Percentiles rank a stretch among this genome's conserved stretches.
These are phyloP conservation scores for Thuja plicata DNA, from an alignment of 83 land plant species.

Conservation along the genomic window DNA sequence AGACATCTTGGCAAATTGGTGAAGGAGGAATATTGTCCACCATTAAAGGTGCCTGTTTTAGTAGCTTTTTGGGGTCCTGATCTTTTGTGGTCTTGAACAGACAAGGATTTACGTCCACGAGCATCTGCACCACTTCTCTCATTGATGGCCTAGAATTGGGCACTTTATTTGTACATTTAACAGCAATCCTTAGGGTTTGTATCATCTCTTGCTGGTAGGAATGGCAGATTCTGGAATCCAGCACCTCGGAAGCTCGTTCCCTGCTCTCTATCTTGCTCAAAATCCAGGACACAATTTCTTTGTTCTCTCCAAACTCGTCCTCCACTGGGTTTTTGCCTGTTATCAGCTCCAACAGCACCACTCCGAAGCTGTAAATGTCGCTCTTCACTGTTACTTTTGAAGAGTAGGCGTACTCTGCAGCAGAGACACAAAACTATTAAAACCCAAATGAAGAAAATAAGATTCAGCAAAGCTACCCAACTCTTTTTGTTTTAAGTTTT, in stretches of 20 bases:
- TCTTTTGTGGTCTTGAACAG: background rate
- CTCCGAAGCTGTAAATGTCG: conserved; percentile 72
- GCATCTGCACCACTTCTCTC: conserved; percentile 57
- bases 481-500: too few relatives aligned
- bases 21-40: background rate
- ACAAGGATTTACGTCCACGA: conserved; percentile 50
- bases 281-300: conserved; percentile 55
- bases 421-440: background rate
- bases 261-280: conserved; percentile 18
- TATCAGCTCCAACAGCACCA: conserved; percentile 60
- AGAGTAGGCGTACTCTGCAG: conserved; percentile 54
- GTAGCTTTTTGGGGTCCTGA: background rate
- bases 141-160: conserved; percentile 46
- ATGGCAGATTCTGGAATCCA: conserved; percentile 36
- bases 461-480: background rate
- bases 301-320: conserved; percentile 51
- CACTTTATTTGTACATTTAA: conserved; percentile 31
- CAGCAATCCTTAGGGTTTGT: conserved; percentile 32
- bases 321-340: conserved; percentile 57
- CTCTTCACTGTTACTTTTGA: conserved; percentile 51
- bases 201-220: conserved; percentile 28
- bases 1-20: background rate
- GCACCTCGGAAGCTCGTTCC: conserved; percentile 20
- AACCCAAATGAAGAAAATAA: background rate
- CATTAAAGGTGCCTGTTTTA: background rate